These are phyloP conservation scores for Oryza glumipatula DNA, from an alignment of 176 grass and related monocot species.

Conservation along the genomic window DNA sequence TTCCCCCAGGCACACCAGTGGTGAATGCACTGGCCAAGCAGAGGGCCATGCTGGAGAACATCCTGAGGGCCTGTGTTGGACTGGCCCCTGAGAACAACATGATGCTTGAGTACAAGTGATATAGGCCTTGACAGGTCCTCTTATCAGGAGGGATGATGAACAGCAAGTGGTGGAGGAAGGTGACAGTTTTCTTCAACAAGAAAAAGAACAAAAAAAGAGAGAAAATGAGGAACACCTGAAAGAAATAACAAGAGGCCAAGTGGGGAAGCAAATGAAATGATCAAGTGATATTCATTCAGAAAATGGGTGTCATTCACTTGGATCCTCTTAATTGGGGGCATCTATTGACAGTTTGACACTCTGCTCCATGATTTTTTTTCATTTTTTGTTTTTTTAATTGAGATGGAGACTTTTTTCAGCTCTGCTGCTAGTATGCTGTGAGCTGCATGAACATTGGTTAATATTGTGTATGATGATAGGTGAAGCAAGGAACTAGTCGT, in stretches of 20 bases:
- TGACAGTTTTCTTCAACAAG: not conserved
- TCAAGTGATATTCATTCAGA: not conserved
- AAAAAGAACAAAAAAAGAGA: not conserved
- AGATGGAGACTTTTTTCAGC: not conserved
- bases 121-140: not conserved
- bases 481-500: slow-evolving; percentile 4
- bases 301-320: not conserved
- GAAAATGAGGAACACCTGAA: not conserved
- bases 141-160: not conserved
- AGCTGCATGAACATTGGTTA: slow-evolving; percentile 10
- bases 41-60: slow-evolving; percentile 89
- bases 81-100: slow-evolving; percentile 87
- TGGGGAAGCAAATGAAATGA: not conserved
- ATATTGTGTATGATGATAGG: slow-evolving; percentile 11
- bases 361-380: not conserved
- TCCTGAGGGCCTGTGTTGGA: slow-evolving; percentile 74
- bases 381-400: not conserved
- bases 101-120: slow-evolving; percentile 89
- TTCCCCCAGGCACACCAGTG: slow-evolving; percentile 81
- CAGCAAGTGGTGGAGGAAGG: not conserved
- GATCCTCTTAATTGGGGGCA: slow-evolving; percentile 17
- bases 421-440: not conserved
- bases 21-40: slow-evolving; percentile 87
- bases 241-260: slow-evolving; percentile 15
- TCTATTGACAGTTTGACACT: not conserved